Base-by-base conservation (phyloP, 345 rosid genomes). In the Hirschfeldia incana region DNA sequence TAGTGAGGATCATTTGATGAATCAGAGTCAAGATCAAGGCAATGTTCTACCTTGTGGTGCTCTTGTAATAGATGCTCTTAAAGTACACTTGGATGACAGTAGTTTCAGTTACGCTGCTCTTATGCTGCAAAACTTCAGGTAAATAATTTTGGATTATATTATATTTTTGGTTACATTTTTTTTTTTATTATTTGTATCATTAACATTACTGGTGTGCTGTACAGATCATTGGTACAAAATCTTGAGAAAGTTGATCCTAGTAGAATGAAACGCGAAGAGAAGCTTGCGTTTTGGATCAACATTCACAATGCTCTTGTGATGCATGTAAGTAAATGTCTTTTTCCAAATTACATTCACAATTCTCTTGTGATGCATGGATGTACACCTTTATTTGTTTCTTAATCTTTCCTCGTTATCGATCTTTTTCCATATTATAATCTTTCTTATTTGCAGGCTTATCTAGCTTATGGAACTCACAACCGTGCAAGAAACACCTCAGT, bases 211-310 rank as follows among this genome's bases (percentile, higher is more conserved):
- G n/a, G 67, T 61, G 12, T 77, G 85, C 67, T 61, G 12, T 77
- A 84, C 67, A 93, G 97, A 85, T 88, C 89, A 55, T 37, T 93
- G 85, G 91, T 91, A 57, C 85, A 83, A 32, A 86, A 75, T 80
- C 98, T 93, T 16, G 98, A 91, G 89, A 88, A 83, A 78, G 86
- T 90, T 78, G 93, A 93, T 70, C 92, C 88, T 0, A 79, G 79
- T 81, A 88, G 85, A 85, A 85, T 93, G 98, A 93, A 82, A 86
- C 91, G 97, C 0, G 98, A 93, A 85, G 92, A 89, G 85, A 93
- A 88, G 87, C 94, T 91, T 32, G 97, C 97, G n/a, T 93, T 93
- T 85, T 93, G 94, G 97, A 87, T 91, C 61, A 93, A 93, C 82
- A 85, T 91, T 80, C 97, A 93, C 78, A 93, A 93, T 86, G 97